A percentile compares a stretch with the other conserved stretches of the same genome.
These are phyloP conservation scores for Quercus variabilis DNA, from an alignment of 306 rosid genomes.

Conservation along the genomic window DNA sequence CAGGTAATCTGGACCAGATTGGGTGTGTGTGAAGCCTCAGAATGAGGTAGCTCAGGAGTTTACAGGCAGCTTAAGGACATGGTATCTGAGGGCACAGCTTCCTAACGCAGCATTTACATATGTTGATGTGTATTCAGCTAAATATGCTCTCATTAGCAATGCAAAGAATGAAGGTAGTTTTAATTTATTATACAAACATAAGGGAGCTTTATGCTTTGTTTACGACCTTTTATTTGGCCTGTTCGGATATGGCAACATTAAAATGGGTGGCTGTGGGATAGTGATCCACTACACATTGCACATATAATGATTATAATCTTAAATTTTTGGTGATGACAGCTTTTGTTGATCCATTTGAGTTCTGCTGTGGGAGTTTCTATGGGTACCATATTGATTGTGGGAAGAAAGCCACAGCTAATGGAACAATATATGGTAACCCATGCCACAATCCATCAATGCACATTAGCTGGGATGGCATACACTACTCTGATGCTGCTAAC, in stretches of 20 bases:
- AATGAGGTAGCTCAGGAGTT: conserved; percentile 73
- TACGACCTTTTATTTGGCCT: not conserved
- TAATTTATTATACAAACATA: not conserved
- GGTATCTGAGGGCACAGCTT: conserved; percentile 38
- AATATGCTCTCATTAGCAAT: conserved; percentile 53
- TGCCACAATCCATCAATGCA: conserved; percentile 67
- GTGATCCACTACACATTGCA: not conserved
- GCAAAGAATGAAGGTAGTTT: conserved; percentile 55
- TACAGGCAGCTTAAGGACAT: conserved; percentile 56
- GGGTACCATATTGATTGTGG: conserved; percentile 69
- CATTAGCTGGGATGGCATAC: conserved; percentile 90
- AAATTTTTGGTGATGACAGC: conserved; percentile 42
- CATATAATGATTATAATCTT: not conserved
- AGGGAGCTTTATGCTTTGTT: too few species aligned
- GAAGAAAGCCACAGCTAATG: conserved; percentile 53
- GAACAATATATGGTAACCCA: conserved; percentile 70
- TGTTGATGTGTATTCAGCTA: conserved; percentile 65
- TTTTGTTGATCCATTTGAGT: conserved; percentile 65
- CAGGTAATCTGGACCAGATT: conserved; percentile 48
- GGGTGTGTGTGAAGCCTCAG: conserved; percentile 68
- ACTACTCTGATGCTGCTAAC: conserved; percentile 81
- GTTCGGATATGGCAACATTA: not conserved
- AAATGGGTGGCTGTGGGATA: not conserved
- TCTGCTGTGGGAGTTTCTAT: conserved; percentile 84
- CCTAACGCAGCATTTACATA: conserved; percentile 58